These are phyloP conservation scores for Nicotiana knightiana DNA, from an alignment of 257 asterid genomes.

Conservation along the genomic window DNA sequence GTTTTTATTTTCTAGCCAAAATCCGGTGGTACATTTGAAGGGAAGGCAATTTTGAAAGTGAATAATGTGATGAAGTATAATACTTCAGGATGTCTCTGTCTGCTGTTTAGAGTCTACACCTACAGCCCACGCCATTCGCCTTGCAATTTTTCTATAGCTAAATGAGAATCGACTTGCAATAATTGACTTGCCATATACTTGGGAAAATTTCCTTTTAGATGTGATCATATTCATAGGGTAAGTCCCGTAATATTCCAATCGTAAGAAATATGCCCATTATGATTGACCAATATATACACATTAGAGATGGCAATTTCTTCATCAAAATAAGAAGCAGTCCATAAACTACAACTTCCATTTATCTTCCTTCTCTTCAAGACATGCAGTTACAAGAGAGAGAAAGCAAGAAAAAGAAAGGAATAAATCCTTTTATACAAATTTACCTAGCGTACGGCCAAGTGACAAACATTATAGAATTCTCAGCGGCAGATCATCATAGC, in stretches of 20 bases:
- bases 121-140: background rate
- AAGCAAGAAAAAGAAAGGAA: background rate
- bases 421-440: background rate
- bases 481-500: constrained; percentile 38
- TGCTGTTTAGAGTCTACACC: background rate
- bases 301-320: background rate
- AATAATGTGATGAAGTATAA: too few species aligned
- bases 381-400: background rate
- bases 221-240: background rate
- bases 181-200: background rate
- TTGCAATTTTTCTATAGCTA: background rate
- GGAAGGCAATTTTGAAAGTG: too few species aligned
- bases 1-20: too few species aligned
- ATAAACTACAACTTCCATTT: background rate
- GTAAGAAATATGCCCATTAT: too few species aligned
- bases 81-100: background rate
- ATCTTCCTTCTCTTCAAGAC: background rate
- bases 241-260: too few species aligned
- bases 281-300: background rate
- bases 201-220: too few species aligned
- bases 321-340: background rate
- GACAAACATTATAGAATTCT: constrained; percentile 31
- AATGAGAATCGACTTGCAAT: background rate
- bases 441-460: background rate
- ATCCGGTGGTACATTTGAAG: too few species aligned